Evolutionary conservation across 495 filamentous ascomycete genomes (phyloP).

Genomic region (Neurospora sp.): DNA sequence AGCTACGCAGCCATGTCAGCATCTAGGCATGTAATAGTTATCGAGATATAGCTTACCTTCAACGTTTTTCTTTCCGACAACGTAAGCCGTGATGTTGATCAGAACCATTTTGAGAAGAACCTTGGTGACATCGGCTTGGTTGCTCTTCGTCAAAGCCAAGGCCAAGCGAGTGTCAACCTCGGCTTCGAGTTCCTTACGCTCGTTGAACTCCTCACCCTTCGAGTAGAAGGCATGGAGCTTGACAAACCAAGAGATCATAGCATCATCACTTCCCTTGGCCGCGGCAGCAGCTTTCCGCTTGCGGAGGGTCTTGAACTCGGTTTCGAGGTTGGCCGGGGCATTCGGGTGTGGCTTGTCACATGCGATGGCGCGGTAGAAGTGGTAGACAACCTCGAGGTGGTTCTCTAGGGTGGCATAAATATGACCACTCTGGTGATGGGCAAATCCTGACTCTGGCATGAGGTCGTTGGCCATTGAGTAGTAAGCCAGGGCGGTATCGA

Average conservation of each 20-base stretch:
- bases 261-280: constrained; percentile 17
- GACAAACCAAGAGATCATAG: constrained; percentile 71
- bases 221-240: constrained; percentile 80
- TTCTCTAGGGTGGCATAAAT: constrained; percentile 65
- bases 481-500: constrained; percentile 72
- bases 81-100: constrained; percentile 77
- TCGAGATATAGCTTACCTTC: constrained; percentile 39
- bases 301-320: constrained; percentile 62
- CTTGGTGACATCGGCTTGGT: constrained; percentile 38
- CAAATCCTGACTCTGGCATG: constrained; percentile 65
- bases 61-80: constrained; percentile 51
- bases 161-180: constrained; percentile 72
- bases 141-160: constrained; percentile 51
- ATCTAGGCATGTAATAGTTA: neutral
- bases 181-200: constrained; percentile 75
- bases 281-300: constrained; percentile 10
- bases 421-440: constrained; percentile 83
- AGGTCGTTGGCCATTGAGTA: constrained; percentile 75
- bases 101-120: constrained; percentile 71
- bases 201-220: constrained; percentile 54
- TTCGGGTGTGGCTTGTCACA: constrained; percentile 61
- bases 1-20: constrained; percentile 17
- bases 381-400: constrained; percentile 75
- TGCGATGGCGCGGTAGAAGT: constrained; percentile 75
- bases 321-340: constrained; percentile 64